Base-by-base conservation (phyloP, 352 stramenopile species). In the Phytophthora constricta region DNA sequence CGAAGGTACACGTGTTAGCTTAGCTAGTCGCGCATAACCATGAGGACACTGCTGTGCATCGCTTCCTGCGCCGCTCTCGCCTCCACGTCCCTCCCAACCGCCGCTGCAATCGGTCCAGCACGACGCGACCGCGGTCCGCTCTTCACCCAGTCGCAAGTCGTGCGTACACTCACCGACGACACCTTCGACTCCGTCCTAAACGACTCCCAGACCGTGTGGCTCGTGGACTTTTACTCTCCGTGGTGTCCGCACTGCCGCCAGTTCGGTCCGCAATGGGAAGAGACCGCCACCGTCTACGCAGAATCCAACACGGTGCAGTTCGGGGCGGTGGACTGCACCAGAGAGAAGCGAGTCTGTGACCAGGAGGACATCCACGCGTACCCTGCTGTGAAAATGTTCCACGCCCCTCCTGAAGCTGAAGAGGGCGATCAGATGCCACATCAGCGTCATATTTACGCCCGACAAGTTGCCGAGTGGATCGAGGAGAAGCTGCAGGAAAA, bases 191-290 rank as follows among this genome's bases (percentile, higher is more conserved):
- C 70, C 31, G 71, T 84, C 49, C 43, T 78, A 48, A 87, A 86
- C 65, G 65, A 65, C 37, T 79, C 80, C 16, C 46, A 83, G 42
- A 75, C 79, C 26, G 79, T 90, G 22, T 92, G 84, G 84, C 39
- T 92, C 45, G 77, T 92, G 52, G 80, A 94, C 65, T 94, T 92
- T 61, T 92, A 94, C 68, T 82, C 84, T 25, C 86, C 86, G 14
- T 92, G 82, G 84, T 94, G 86, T 50, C 84, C 84, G 45, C 84
- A 94, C 66, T 94, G 84, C 68, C 77, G 77, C 49, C 63, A 89
- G 23, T 91, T 94, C 45, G 84, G 68, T 14, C 79, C 84, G 20
- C 72, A 88, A 54, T 86, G 75, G 67, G 86, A 92, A 54, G 76
- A 87, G 19, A 70, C 91, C 33, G 80, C 77, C 11, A 76, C 55